Evolutionary conservation across 495 filamentous ascomycete species (phyloP), one percentile per base, ranked within the genome.

Genomic region (Astrocystis sublimbata): DNA sequence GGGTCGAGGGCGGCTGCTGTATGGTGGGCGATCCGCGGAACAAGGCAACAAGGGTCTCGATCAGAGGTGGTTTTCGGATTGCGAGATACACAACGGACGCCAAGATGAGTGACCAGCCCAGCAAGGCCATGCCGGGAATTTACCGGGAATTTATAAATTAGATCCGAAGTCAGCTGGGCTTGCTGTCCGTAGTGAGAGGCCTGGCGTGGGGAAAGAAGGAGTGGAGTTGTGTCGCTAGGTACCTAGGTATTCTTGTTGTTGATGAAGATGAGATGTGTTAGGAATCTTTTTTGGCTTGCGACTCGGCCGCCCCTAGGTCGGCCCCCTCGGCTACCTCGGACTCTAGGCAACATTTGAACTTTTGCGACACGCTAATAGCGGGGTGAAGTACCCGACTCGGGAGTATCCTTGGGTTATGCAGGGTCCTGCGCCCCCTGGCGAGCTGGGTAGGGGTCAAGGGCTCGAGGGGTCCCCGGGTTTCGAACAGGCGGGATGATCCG

Each of bases 61-160:
- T 60, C 17, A 79, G 67, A 43, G 77, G 72, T 31, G 78, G 80
- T 61, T 75, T 77, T 53, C 75, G 74, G 58, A 83, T 79, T 55
- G 78, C 74, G 55, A 84, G 67, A 50, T 81, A 76, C 13, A 85
- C 73, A 36, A 85, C 58, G 0, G 83, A 83, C 19, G 79, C 83
- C 58, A 85, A 68, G 61, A 86, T 72, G 21, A 85, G 67, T 6
- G 83, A 82, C 53, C 85, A 66, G 55, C 81, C 83, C 21, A 87
- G 61, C 59, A 83, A 70, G 66, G 74, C 78, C 82, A 84, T 85
- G 6, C 40, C 31, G 33, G 8, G 19, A 15, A 2, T 12, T 13
- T 7, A 36, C 40, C 31, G 33, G 8, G 19, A 15, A 2, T 12
- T 13, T 7, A 36, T n/a, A 2, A 13, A n/a, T 19, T 1, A 23